These are phyloP conservation scores for Perkinsus olseni DNA, from an alignment of 169 alveolate genomes.

Conservation along the genomic window DNA sequence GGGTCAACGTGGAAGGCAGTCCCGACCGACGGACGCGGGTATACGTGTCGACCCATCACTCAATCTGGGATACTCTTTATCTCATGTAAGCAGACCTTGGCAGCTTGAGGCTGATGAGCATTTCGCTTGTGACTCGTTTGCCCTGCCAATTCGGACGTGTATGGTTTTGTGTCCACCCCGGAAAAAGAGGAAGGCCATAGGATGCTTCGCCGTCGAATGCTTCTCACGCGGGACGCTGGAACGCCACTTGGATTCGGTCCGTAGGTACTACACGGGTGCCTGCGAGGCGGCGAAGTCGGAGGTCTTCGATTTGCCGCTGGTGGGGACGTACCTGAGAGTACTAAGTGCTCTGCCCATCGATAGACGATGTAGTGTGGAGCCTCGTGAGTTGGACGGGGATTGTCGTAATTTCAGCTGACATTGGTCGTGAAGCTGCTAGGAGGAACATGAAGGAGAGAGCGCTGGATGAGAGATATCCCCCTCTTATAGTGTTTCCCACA, in stretches of 20 bases:
- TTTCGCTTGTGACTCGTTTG: too few relatives aligned
- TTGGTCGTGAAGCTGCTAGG: background rate
- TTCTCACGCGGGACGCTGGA: too few relatives aligned
- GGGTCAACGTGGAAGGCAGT: background rate
- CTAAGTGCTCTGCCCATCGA: background rate
- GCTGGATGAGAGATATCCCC: background rate
- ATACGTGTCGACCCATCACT: background rate
- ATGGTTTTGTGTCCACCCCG: too few relatives aligned
- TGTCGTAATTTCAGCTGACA: background rate
- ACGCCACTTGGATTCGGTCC: too few relatives aligned
- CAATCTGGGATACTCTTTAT: background rate
- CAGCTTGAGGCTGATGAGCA: too few relatives aligned
- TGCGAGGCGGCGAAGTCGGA: background rate
- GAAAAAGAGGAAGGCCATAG: too few relatives aligned
- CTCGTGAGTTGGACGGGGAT: background rate
- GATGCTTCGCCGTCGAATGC: too few relatives aligned
- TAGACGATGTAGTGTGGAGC: background rate
- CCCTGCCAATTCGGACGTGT: too few relatives aligned
- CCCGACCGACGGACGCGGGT: background rate
- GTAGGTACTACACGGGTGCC: background rate
- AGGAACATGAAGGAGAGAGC: background rate
- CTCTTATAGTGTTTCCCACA: background rate
- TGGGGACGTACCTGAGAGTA: background rate
- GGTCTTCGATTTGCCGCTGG: background rate
- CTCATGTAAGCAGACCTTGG: too few relatives aligned